Percentiles rank a stretch among this genome's conserved stretches.
phyloP scores from a whole-genome alignment of 1,284 basidiomycete genomes.

The Cerioporus squamosus region DNA sequence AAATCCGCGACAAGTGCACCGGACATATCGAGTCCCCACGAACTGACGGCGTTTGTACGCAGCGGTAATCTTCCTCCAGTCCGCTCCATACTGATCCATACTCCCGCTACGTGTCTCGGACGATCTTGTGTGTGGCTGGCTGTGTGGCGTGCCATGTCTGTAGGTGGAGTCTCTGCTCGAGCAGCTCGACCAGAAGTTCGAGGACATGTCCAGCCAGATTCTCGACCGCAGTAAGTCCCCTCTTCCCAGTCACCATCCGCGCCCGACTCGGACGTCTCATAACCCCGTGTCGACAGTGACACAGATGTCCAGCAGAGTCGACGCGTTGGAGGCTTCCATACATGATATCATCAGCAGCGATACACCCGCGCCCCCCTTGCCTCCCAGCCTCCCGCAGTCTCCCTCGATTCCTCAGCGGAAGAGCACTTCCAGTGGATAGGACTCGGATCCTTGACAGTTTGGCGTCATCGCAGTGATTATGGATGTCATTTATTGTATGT shows the following conservation, averaged over 20 bases:
- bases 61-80: constrained; percentile 15
- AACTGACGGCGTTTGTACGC: constrained; percentile 81
- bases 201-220: constrained; percentile 83
- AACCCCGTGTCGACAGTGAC: constrained; percentile 54
- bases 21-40: constrained; percentile 82
- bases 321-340: constrained; percentile 78
- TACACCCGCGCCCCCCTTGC: constrained; percentile 26
- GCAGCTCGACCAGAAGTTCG: constrained; percentile 79
- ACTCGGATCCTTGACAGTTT: constrained; percentile 3
- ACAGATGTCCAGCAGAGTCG: constrained; percentile 85
- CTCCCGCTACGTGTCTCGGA: constrained; percentile 7
- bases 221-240: constrained; percentile 74
- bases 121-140: neutral
- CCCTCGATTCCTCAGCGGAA: constrained; percentile 30
- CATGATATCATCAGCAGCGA: constrained; percentile 85
- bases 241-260: constrained; percentile 3
- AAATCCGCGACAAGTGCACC: constrained; percentile 28
- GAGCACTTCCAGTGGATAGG: constrained; percentile 23
- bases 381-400: constrained; percentile 35
- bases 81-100: constrained; percentile 10
- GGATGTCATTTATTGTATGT: constrained; percentile 18
- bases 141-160: neutral
- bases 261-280: constrained; percentile 4
- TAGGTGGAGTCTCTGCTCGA: constrained; percentile 81
- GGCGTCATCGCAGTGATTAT: constrained; percentile 4